phyloP scores from a whole-genome alignment of 75 land plant genomes.

The Larix kaempferi region DNA sequence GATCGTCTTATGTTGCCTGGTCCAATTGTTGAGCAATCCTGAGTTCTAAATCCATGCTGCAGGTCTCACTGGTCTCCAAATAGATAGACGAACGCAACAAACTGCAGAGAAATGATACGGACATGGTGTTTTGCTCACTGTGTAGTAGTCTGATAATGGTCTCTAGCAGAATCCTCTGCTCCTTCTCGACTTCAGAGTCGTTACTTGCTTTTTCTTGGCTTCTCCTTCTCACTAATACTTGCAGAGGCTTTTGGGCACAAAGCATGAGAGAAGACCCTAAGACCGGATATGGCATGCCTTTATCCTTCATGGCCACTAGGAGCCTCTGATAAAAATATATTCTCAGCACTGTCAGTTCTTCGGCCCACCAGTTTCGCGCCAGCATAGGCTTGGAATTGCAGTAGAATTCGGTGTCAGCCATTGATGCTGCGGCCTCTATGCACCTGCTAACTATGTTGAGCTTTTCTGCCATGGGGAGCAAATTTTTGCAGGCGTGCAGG shows the following conservation, averaged over 20 bases:
- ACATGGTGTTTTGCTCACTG: slow-evolving; percentile 42
- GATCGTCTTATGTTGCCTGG: slow-evolving; percentile 73
- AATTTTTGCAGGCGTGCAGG: slow-evolving; percentile 57
- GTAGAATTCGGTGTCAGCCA: slow-evolving; percentile 33
- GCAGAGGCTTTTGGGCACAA: slow-evolving; percentile 67
- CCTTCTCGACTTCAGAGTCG: slow-evolving; percentile 23
- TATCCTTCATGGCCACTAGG: slow-evolving; percentile 56
- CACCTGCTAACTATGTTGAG: slow-evolving; percentile 59
- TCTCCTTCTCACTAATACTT: slow-evolving; percentile 32
- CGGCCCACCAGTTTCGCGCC: slow-evolving; percentile 77
- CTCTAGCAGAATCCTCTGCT: slow-evolving; percentile 65
- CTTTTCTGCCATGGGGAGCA: slow-evolving; percentile 77
- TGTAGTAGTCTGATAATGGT: slow-evolving; percentile 53
- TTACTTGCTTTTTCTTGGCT: background rate
- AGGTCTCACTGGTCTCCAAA: slow-evolving; percentile 39
- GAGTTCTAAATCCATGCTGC: slow-evolving; percentile 75
- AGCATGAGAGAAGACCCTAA: slow-evolving; percentile 59
- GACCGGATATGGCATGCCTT: slow-evolving; percentile 47
- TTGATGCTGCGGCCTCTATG: slow-evolving; percentile 55
- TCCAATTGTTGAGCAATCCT: slow-evolving; percentile 70
- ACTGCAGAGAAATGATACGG: slow-evolving; percentile 74
- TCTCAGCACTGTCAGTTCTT: slow-evolving; percentile 58
- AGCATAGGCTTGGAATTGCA: slow-evolving; percentile 25
- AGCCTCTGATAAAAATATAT: slow-evolving; percentile 56
- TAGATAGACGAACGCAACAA: slow-evolving; percentile 83